Evolutionary conservation across 129 eudicot genomes (phyloP).

Genomic region (Gnaphalium uliginosum): DNA sequence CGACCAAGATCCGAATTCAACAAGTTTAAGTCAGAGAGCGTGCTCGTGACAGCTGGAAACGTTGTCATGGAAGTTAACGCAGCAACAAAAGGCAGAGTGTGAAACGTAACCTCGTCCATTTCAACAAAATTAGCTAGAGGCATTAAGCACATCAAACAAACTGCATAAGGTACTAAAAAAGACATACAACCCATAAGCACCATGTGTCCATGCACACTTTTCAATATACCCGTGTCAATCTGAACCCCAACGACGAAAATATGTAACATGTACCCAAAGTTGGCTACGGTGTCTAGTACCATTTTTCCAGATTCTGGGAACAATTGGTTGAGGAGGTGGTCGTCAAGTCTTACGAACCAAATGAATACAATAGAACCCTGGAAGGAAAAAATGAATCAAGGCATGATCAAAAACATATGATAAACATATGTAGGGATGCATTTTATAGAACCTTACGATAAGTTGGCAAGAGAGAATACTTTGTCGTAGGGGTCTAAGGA

Average conservation of each 20-base stretch:
- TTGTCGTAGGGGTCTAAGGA: constrained; percentile 59
- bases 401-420: constrained; percentile 7
- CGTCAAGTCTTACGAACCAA: constrained; percentile 27
- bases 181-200: constrained; percentile 40
- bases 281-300: constrained; percentile 48
- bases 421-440: background rate
- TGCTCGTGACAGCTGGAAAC: constrained; percentile 50
- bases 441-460: constrained; percentile 46
- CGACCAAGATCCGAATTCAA: constrained; percentile 52
- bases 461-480: constrained; percentile 60
- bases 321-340: background rate
- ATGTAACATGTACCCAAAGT: constrained; percentile 54
- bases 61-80: constrained; percentile 39
- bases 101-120: constrained; percentile 8
- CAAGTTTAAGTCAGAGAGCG: constrained; percentile 52
- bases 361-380: constrained; percentile 57
- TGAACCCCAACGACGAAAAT: constrained; percentile 61
- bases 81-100: constrained; percentile 34
- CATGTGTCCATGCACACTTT: constrained; percentile 26
- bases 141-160: constrained; percentile 20
- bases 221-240: constrained; percentile 35
- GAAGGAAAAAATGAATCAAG: constrained; percentile 12
- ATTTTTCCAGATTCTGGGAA: constrained; percentile 58
- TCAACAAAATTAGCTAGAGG: background rate
- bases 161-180: constrained; percentile 26